A percentile compares a stretch with the other conserved stretches of the same genome.
Evolutionary conservation across 345 rosid species (phyloP).

Genomic region (Leavenworthia alabamica): DNA sequence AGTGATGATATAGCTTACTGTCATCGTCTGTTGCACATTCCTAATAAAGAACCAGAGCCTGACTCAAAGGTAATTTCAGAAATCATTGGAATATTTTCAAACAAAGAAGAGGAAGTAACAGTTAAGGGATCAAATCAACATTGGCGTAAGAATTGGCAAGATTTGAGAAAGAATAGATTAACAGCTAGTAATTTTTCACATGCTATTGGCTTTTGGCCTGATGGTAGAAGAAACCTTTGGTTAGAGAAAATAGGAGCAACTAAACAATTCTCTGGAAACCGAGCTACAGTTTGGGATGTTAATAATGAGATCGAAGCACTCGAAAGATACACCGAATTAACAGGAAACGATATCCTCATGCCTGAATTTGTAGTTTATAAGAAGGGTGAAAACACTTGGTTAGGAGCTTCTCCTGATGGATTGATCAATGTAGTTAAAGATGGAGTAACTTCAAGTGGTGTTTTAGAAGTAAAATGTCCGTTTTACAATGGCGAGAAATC

Average conservation of each 20-base stretch:
- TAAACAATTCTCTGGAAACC: conserved; percentile 16
- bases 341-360: conserved; percentile 37
- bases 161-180: conserved; percentile 34
- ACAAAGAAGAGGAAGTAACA: not conserved
- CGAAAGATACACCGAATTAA: conserved; percentile 44
- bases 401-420: conserved; percentile 94
- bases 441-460: conserved; percentile 45
- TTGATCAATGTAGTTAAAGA: conserved; percentile 32
- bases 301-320: conserved; percentile 47
- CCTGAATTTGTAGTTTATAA: conserved; percentile 34
- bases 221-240: conserved; percentile 64
- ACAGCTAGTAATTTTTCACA: conserved; percentile 69
- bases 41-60: conserved; percentile 9
- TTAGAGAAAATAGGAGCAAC: conserved; percentile 58
- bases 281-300: conserved; percentile 24
- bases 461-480: conserved; percentile 76
- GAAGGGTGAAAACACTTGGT: conserved; percentile 34
- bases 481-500: conserved; percentile 37
- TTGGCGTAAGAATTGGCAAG: conserved; percentile 50
- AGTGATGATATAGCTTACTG: conserved; percentile 20
- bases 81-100: not conserved
- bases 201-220: conserved; percentile 64
- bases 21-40: conserved; percentile 18
- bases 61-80: conserved; percentile 11
- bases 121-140: conserved; percentile 22